Percentiles rank a stretch among this genome's conserved stretches.
Evolutionary conservation across 2,329 filamentous ascomycete genomes (phyloP).

Genomic region (Beauveria bassiana): DNA sequence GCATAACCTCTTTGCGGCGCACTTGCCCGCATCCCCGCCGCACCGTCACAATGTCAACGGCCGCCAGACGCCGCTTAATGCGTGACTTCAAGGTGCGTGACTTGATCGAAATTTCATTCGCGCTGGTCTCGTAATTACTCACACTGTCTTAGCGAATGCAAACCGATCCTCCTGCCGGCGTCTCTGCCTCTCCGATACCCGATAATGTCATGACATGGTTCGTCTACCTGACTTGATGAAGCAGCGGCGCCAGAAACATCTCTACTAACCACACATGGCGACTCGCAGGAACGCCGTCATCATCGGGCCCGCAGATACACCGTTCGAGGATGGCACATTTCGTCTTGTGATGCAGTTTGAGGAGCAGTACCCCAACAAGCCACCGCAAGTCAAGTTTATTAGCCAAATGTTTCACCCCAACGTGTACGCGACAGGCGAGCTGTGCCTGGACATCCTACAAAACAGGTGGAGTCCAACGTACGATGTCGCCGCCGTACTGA

Average conservation of each 20-base stretch:
- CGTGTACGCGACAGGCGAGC: constrained; percentile 92
- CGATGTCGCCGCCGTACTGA: constrained; percentile 93
- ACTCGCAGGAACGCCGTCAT: constrained; percentile 86
- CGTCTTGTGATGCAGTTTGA: constrained; percentile 98
- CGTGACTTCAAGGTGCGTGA: constrained; percentile 89
- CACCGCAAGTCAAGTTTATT: constrained; percentile 95
- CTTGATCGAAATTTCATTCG: constrained; percentile 14
- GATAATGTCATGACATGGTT: constrained; percentile 98
- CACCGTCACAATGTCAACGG: constrained; percentile 61
- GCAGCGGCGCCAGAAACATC: background rate
- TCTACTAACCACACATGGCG: background rate
- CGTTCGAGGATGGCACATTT: constrained; percentile 97
- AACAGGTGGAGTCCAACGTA: constrained; percentile 99
- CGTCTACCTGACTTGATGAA: constrained; percentile 17
- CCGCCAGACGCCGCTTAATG: constrained; percentile 93
- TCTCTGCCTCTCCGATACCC: constrained; percentile 90
- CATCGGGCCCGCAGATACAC: constrained; percentile 91
- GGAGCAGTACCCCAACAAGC: constrained; percentile 98
- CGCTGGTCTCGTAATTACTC: constrained; percentile 13
- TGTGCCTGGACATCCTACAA: constrained; percentile 94
- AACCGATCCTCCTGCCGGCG: constrained; percentile 92
- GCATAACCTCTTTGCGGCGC: background rate
- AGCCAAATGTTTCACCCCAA: constrained; percentile 99
- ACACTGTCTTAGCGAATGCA: constrained; percentile 74
- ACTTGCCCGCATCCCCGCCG: constrained; percentile 5